Conservation (phyloP, 1,139 yeast genomes). For the Trichomonascaceae sp. region DNA sequence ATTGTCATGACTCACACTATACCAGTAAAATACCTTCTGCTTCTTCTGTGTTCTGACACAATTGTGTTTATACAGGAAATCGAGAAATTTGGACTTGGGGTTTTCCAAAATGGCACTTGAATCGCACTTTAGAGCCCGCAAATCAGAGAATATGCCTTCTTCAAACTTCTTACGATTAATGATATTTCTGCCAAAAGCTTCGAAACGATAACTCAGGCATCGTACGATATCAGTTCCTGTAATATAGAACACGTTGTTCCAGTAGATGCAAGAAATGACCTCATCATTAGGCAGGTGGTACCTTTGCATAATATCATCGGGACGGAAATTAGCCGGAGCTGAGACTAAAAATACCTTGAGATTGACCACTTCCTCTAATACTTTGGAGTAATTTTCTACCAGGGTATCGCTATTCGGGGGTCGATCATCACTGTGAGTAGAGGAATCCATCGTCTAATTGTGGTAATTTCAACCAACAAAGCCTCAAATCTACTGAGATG, state of each 20-base stretch:
- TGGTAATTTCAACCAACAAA: not conserved
- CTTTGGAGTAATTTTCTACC: constrained; percentile 15
- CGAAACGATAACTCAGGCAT: constrained; percentile 81
- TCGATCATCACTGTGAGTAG: not conserved
- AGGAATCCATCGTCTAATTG: not conserved
- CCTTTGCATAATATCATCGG: constrained; percentile 78
- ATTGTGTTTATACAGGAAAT: constrained; percentile 75
- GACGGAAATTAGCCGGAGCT: constrained; percentile 94
- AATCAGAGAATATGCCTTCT: constrained; percentile 90
- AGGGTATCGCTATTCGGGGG: constrained; percentile 1
- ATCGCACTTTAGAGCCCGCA: constrained; percentile 81
- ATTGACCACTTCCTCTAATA: constrained; percentile 18
- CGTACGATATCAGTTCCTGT: constrained; percentile 97
- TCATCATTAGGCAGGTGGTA: constrained; percentile 84
- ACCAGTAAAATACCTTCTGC: constrained; percentile 96
- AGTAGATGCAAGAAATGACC: constrained; percentile 82
- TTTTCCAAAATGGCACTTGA: constrained; percentile 82
- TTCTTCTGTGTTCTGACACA: constrained; percentile 93
- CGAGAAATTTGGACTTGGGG: constrained; percentile 81
- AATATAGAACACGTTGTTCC: constrained; percentile 85
- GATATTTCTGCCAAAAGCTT: constrained; percentile 82
- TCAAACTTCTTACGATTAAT: constrained; percentile 89
- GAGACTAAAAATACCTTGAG: constrained; percentile 61
- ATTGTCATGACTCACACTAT: constrained; percentile 89
- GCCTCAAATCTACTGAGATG: not conserved